These are phyloP conservation scores for Prunus dulcis DNA, from an alignment of 306 rosid species.

Conservation along the genomic window DNA sequence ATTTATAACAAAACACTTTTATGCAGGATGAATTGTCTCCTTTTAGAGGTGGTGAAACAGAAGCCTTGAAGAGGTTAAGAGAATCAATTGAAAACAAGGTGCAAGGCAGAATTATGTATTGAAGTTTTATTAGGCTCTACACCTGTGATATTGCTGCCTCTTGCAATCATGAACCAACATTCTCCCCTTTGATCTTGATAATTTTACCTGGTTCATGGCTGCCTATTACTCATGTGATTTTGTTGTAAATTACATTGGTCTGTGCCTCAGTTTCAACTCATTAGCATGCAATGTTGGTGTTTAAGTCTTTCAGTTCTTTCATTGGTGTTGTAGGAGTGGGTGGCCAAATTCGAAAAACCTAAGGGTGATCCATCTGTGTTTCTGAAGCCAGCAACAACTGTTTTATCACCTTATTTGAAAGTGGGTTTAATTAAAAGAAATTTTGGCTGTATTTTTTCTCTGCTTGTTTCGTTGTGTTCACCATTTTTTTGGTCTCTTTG, in stretches of 20 bases:
- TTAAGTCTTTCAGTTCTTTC: background rate
- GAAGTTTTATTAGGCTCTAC: background rate
- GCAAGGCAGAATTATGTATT: background rate
- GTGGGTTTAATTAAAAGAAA: constrained; percentile 40
- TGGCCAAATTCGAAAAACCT: constrained; percentile 89
- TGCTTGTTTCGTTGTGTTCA: background rate
- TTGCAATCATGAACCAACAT: background rate
- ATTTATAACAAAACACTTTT: constrained; percentile 14
- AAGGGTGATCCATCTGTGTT: constrained; percentile 92
- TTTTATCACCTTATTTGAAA: constrained; percentile 87
- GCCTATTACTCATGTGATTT: background rate
- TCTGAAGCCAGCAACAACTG: constrained; percentile 78
- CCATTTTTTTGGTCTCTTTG: constrained; percentile 18
- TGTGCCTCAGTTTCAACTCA: background rate
- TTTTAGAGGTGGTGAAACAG: constrained; percentile 92
- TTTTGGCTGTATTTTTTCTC: background rate
- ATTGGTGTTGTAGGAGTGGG: constrained; percentile 58
- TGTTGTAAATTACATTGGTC: background rate
- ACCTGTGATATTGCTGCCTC: background rate
- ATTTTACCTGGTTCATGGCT: background rate
- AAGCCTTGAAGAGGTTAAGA: constrained; percentile 73
- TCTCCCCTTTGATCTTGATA: background rate
- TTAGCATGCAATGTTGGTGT: constrained; percentile 16
- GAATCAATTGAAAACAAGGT: constrained; percentile 70
- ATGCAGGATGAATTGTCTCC: constrained; percentile 74